phyloP scores from a whole-genome alignment of 2,329 filamentous ascomycete species.

The Pestalotiopsis sp. region DNA sequence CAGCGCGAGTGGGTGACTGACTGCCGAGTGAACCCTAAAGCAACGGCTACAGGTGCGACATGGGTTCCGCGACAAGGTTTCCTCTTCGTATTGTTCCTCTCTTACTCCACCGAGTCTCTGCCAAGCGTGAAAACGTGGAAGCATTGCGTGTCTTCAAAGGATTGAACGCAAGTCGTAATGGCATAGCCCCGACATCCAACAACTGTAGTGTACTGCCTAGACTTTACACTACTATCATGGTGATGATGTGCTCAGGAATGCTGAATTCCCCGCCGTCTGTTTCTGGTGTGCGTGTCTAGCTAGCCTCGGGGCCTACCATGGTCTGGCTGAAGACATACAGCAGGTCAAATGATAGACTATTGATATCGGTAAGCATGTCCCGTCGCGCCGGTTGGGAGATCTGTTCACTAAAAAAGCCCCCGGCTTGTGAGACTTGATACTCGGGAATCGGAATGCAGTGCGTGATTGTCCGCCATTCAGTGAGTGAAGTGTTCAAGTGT shows the following conservation, averaged over 20 bases:
- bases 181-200: too few relatives aligned
- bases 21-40: background rate
- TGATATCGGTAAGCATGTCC: background rate
- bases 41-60: background rate
- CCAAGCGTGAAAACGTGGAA: background rate
- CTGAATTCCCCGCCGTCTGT: too few relatives aligned
- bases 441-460: background rate
- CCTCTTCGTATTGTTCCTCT: background rate
- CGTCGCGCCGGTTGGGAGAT: background rate
- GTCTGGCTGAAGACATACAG: background rate
- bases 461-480: too few relatives aligned
- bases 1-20: background rate
- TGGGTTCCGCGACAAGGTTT: background rate
- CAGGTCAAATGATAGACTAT: background rate
- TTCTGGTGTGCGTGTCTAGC: too few relatives aligned
- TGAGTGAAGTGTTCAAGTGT: too few relatives aligned
- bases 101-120: background rate
- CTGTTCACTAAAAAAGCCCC: background rate
- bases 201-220: too few relatives aligned
- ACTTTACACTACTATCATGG: too few relatives aligned
- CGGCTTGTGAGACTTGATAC: background rate
- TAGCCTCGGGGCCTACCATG: too few relatives aligned
- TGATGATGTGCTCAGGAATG: too few relatives aligned
- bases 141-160: background rate
- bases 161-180: background rate